phyloP scores from a whole-genome alignment of 345 rosid species.

The Linum tenue region DNA sequence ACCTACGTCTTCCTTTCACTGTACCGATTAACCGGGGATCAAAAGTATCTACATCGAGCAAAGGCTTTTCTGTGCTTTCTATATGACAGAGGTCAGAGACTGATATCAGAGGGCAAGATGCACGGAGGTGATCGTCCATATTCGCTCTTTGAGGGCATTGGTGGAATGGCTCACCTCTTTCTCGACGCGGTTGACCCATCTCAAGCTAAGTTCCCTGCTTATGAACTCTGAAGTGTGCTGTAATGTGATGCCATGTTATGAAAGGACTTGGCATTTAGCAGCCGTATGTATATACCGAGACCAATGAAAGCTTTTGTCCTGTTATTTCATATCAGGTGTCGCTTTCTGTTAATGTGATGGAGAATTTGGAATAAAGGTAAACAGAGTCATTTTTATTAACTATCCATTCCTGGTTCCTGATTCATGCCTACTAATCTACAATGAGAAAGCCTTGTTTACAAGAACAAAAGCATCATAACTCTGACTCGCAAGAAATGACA shows the following conservation, averaged over 20 bases:
- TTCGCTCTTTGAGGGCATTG: constrained; percentile 55
- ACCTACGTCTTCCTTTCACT: constrained; percentile 52
- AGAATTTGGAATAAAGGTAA: too few species aligned
- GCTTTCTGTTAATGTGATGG: too few species aligned
- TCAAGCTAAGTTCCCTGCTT: constrained; percentile 51
- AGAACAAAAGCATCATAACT: too few species aligned
- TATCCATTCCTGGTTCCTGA: too few species aligned
- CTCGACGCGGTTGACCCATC: constrained; percentile 48
- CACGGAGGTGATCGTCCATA: constrained; percentile 55
- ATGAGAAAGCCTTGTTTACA: too few species aligned
- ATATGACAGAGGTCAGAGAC: constrained; percentile 37
- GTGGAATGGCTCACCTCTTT: constrained; percentile 57
- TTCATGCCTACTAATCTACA: too few species aligned
- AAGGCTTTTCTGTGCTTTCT: constrained; percentile 65
- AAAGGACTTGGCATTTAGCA: too few species aligned
- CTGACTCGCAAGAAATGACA: too few species aligned
- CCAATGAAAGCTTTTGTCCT: too few species aligned
- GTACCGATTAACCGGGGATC: constrained; percentile 38
- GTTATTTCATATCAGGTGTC: too few species aligned
- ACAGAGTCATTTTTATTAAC: too few species aligned
- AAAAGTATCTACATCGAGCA: constrained; percentile 38
- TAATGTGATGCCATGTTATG: not conserved
- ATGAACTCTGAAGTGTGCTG: constrained; percentile 26
- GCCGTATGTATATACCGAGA: too few species aligned
- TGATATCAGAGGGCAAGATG: constrained; percentile 47